phyloP scores from a whole-genome alignment of 2,329 filamentous ascomycete genomes.

The Colletotrichum tropicale region DNA sequence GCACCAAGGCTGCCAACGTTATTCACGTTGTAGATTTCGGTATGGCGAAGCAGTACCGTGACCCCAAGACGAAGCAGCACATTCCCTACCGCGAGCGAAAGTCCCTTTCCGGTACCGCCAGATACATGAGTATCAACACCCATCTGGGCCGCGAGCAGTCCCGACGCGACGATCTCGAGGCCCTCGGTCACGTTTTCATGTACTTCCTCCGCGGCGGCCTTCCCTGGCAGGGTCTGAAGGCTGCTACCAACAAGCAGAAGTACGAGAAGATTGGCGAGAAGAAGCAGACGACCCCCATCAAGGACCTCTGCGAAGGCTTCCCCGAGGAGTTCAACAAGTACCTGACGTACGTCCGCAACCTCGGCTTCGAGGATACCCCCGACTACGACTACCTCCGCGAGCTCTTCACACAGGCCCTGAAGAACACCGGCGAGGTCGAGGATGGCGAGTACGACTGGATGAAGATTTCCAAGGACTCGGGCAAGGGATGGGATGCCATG shows the following conservation, averaged over 20 bases:
- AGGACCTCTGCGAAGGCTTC: slow-evolving; percentile 95
- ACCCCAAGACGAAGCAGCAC: slow-evolving; percentile 98
- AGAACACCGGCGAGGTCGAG: slow-evolving; percentile 92
- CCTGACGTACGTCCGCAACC: slow-evolving; percentile 93
- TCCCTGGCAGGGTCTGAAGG: slow-evolving; percentile 76
- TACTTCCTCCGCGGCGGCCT: slow-evolving; percentile 75
- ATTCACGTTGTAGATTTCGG: slow-evolving; percentile 99
- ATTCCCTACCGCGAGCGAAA: slow-evolving; percentile 98
- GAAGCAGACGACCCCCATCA: slow-evolving; percentile 97
- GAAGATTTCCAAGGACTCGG: slow-evolving; percentile 84
- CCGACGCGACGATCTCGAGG: slow-evolving; percentile 93
- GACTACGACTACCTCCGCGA: slow-evolving; percentile 98
- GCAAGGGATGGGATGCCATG: slow-evolving; percentile 85
- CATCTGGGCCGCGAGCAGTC: slow-evolving; percentile 97
- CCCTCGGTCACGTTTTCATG: slow-evolving; percentile 77
- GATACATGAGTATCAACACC: slow-evolving; percentile 99
- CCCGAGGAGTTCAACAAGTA: slow-evolving; percentile 99
- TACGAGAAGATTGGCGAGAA: slow-evolving; percentile 99
- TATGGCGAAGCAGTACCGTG: slow-evolving; percentile 99
- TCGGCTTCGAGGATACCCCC: slow-evolving; percentile 97
- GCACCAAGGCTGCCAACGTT: slow-evolving; percentile 93
- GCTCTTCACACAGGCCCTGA: slow-evolving; percentile 93
- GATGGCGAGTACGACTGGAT: slow-evolving; percentile 99
- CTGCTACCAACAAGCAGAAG: slow-evolving; percentile 89
- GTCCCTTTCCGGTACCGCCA: slow-evolving; percentile 92